Conservation (phyloP, 2,329 filamentous ascomycete species). For the Cladosporium sp. region DNA sequence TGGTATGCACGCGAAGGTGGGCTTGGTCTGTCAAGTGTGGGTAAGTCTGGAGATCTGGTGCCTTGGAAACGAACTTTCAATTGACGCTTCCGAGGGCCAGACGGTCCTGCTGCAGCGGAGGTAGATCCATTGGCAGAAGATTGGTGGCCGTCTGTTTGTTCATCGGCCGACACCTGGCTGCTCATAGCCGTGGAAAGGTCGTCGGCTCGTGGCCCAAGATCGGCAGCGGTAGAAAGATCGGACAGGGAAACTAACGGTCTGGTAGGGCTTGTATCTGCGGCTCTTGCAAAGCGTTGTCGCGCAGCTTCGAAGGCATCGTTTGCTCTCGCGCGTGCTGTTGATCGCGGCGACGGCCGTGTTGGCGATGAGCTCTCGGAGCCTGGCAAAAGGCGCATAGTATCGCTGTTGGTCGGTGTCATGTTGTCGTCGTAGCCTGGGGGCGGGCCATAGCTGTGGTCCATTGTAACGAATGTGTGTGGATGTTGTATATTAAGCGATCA, state of each 20-base stretch:
- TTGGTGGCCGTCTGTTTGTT: not conserved
- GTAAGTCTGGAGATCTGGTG: slow-evolving; percentile 29
- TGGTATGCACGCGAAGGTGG: slow-evolving; percentile 47
- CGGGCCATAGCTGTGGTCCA: slow-evolving; percentile 25
- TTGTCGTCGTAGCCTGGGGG: slow-evolving; percentile 45
- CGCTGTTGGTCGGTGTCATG: slow-evolving; percentile 33
- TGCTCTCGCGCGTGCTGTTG: slow-evolving; percentile 15
- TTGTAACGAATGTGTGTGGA: slow-evolving; percentile 4
- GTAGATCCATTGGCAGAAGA: not conserved
- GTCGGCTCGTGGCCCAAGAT: not conserved
- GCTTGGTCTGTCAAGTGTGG: slow-evolving; percentile 37
- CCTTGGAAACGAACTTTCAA: slow-evolving; percentile 31
- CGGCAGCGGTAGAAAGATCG: slow-evolving; percentile 5
- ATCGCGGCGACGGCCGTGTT: slow-evolving; percentile 30
- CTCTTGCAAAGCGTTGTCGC: slow-evolving; percentile 12
- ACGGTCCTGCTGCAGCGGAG: slow-evolving; percentile 18
- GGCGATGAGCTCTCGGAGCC: slow-evolving; percentile 35
- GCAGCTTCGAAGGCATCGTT: slow-evolving; percentile 14
- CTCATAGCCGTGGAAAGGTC: not conserved
- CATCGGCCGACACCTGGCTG: slow-evolving; percentile 2
- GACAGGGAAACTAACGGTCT: slow-evolving; percentile 15
- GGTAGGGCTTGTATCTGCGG: slow-evolving; percentile 7
- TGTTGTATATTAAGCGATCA: not conserved
- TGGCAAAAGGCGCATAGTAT: slow-evolving; percentile 49
- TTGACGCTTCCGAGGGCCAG: slow-evolving; percentile 25